Evolutionary conservation across 108 stramenopile genomes (phyloP).

Genomic region (Mayamaea pseudoterrestris): DNA sequence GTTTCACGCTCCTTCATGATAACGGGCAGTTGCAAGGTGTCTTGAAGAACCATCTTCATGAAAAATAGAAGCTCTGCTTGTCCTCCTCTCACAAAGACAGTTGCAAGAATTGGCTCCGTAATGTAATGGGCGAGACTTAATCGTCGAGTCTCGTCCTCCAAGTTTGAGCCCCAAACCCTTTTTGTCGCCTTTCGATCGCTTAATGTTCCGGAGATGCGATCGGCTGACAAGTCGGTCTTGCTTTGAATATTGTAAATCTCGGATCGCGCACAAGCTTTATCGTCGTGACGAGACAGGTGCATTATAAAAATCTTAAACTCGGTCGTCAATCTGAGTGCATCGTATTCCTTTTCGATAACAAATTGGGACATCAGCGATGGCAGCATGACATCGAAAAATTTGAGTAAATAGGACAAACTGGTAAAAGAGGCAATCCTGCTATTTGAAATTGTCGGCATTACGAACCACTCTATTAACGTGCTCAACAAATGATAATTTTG

Average conservation of each 20-base stretch:
- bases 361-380: constrained; percentile 21
- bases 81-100: constrained; percentile 31
- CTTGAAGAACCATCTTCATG: constrained; percentile 27
- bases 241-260: too few species aligned
- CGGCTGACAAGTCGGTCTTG: too few species aligned
- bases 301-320: constrained; percentile 17
- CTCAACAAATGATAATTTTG: too few species aligned
- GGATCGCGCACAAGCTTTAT: too few species aligned
- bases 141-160: constrained; percentile 32
- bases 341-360: constrained; percentile 23
- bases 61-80: constrained; percentile 41
- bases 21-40: neutral
- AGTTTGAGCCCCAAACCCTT: constrained; percentile 7
- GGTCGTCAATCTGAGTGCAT: constrained; percentile 14
- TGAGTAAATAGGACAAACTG: too few species aligned
- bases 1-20: too few species aligned
- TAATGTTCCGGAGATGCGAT: too few species aligned
- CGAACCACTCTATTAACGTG: too few species aligned
- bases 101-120: constrained; percentile 42
- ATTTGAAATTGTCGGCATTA: too few species aligned
- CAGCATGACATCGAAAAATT: too few species aligned
- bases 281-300: too few species aligned
- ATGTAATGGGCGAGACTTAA: constrained; percentile 36
- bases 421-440: too few species aligned
- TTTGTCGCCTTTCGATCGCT: neutral